These are phyloP conservation scores for Marasmius tenuissimus DNA, from an alignment of 1,284 basidiomycete genomes.

Conservation along the genomic window DNA sequence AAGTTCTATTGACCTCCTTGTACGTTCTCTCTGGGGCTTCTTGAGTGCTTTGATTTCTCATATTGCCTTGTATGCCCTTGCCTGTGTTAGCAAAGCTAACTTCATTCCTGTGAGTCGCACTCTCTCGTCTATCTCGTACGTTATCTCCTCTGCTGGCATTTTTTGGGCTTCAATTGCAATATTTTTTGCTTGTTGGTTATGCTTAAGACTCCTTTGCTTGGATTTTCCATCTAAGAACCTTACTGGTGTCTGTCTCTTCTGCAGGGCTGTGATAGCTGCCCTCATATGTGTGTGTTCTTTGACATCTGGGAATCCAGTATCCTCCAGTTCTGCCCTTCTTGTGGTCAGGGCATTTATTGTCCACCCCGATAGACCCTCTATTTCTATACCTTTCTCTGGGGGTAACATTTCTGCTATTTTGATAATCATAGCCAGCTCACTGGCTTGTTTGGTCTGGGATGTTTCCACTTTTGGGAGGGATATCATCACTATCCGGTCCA, in stretches of 20 bases:
- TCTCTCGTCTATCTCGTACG: background rate
- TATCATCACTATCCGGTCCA: too few species aligned
- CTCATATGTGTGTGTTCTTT: too few species aligned
- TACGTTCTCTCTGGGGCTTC: background rate
- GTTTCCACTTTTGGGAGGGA: too few species aligned
- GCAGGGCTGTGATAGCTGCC: too few species aligned
- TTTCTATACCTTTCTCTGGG: too few species aligned
- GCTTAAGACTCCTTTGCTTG: background rate
- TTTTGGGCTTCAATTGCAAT: background rate
- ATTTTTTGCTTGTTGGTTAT: background rate
- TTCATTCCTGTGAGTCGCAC: background rate
- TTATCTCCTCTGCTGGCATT: background rate
- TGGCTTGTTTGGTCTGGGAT: too few species aligned
- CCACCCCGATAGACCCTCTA: too few species aligned
- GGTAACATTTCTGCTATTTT: too few species aligned
- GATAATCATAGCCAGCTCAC: too few species aligned
- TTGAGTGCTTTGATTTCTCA: background rate
- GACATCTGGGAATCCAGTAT: too few species aligned
- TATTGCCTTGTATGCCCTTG: background rate
- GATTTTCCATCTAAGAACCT: background rate
- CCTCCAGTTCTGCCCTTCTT: too few species aligned
- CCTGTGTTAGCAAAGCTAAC: background rate
- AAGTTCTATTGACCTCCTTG: slow-evolving; percentile 4
- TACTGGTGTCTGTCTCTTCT: background rate
- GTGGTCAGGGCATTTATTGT: too few species aligned